phyloP scores from a whole-genome alignment of 305 asterid genomes.

The Stenogyne calaminthoides region DNA sequence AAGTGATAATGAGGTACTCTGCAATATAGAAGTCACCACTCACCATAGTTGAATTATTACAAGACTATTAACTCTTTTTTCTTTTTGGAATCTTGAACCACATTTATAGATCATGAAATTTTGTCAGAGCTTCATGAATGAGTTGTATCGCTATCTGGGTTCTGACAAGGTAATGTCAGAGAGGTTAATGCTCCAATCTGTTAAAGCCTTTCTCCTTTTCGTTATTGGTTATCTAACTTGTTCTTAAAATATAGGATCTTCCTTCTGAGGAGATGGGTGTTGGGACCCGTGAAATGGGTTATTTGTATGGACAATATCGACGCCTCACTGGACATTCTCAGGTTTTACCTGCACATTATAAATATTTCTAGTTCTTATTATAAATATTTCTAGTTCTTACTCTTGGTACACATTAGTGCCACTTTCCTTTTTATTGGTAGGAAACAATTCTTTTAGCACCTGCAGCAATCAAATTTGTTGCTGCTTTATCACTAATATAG shows the following conservation, averaged over 20 bases:
- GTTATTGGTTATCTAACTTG: conserved; percentile 31
- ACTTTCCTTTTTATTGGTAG: neutral
- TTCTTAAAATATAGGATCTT: conserved; percentile 66
- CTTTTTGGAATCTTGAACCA: conserved; percentile 26
- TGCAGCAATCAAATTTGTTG: neutral
- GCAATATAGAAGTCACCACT: conserved; percentile 21
- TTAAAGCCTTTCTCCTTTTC: conserved; percentile 23
- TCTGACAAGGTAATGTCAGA: conserved; percentile 77
- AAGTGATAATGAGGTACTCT: conserved; percentile 88
- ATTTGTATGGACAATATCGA: conserved; percentile 89
- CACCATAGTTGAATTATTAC: conserved; percentile 2
- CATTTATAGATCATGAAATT: conserved; percentile 79
- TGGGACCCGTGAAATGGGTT: conserved; percentile 98
- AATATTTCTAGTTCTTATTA: conserved; percentile 3
- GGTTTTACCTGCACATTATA: conserved; percentile 59
- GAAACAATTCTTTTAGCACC: neutral
- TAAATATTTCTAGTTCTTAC: neutral
- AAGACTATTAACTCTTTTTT: conserved; percentile 20
- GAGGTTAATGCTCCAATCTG: conserved; percentile 21
- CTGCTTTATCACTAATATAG: neutral
- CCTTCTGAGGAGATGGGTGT: conserved; percentile 99
- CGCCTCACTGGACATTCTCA: conserved; percentile 95
- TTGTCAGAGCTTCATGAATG: conserved; percentile 99
- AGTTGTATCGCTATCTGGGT: conserved; percentile 92
- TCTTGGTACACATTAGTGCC: neutral